A percentile compares a stretch with the other conserved stretches of the same genome.
Conservation (phyloP, 164 flowering plant genomes). For the Sextonia rubra region DNA sequence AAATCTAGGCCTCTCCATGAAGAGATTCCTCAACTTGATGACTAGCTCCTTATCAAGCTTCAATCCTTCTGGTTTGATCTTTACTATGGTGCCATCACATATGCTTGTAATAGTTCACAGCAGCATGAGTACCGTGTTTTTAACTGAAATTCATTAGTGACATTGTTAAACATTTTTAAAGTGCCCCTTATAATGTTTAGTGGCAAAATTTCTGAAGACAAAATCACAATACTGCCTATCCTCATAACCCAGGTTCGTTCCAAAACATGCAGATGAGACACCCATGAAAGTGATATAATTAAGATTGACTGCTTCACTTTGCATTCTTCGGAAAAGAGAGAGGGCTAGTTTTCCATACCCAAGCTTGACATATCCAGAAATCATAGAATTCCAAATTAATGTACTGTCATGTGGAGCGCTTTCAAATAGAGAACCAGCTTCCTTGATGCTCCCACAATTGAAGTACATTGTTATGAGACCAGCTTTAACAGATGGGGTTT, state of each 20-base stretch:
- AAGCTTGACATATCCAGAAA: constrained; percentile 9
- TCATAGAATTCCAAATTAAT: constrained; percentile 16
- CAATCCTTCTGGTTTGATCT: not conserved
- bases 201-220: not conserved
- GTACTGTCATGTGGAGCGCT: constrained; percentile 5
- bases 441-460: constrained; percentile 10
- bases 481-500: constrained; percentile 14
- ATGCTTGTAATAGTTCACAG: not conserved
- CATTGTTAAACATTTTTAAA: not conserved
- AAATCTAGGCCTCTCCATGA: not conserved
- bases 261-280: constrained; percentile 2
- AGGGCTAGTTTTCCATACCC: constrained; percentile 3
- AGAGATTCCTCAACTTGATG: not conserved
- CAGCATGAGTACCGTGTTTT: not conserved
- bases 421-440: constrained; percentile 10
- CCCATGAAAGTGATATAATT: not conserved
- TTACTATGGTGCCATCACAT: not conserved
- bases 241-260: not conserved
- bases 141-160: not conserved
- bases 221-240: not conserved
- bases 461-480: constrained; percentile 13
- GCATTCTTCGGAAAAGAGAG: constrained; percentile 5
- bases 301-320: not conserved
- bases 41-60: not conserved
- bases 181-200: no score